Percentiles rank a stretch among this genome's conserved stretches.
These are phyloP conservation scores for Prinsepia uniflora DNA, from an alignment of 306 rosid species.

Conservation along the genomic window DNA sequence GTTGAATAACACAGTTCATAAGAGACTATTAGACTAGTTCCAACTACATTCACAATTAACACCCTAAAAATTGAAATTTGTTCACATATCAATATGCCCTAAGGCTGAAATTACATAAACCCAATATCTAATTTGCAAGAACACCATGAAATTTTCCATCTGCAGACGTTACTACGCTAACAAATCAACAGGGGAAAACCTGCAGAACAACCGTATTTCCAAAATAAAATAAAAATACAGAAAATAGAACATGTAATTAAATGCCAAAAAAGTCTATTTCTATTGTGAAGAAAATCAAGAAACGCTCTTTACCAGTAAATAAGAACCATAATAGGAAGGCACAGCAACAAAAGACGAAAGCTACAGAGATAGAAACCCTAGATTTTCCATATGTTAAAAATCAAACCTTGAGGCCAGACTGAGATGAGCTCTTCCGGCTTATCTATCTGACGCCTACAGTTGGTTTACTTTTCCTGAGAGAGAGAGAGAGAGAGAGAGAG, in stretches of 20 bases:
- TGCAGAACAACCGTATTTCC: background rate
- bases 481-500: conserved; percentile 9
- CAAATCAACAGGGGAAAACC: background rate
- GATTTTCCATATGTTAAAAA: conserved; percentile 5
- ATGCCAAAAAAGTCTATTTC: background rate
- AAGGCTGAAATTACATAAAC: conserved; percentile 7
- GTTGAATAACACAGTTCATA: background rate
- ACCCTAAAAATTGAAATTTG: background rate
- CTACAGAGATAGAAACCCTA: conserved; percentile 19
- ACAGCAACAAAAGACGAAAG: background rate
- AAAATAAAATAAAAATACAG: background rate
- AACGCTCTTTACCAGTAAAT: background rate
- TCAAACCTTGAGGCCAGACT: conserved; percentile 40
- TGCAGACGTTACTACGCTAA: background rate
- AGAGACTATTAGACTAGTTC: background rate
- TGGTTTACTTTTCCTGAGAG: background rate
- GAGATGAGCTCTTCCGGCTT: conserved; percentile 1
- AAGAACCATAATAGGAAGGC: conserved; percentile 15
- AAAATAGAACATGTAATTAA: background rate
- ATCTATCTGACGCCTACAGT: conserved; percentile 1
- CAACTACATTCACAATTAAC: conserved; percentile 1
- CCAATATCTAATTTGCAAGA: background rate
- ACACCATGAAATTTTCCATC: background rate
- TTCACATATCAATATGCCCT: background rate
- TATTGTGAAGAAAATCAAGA: background rate